Conservation (phyloP, 306 rosid genomes). For the Purshia tridentata region DNA sequence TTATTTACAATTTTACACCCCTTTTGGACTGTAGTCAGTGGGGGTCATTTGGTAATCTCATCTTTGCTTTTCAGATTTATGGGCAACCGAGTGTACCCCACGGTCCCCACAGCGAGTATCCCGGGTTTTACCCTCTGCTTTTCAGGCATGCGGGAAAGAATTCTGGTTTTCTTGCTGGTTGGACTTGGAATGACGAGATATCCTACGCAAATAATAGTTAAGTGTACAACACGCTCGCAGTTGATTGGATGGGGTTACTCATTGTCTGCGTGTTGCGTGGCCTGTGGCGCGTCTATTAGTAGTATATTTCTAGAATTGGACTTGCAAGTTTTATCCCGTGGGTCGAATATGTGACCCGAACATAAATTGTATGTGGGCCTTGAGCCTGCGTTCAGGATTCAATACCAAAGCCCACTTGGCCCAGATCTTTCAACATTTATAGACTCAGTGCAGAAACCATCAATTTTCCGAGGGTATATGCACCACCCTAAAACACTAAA, state of each 20-base stretch:
- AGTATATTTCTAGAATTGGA: background rate
- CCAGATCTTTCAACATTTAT: background rate
- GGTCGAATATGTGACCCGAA: background rate
- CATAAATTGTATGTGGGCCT: constrained; percentile 2
- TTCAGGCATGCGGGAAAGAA: constrained; percentile 31
- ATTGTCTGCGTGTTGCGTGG: background rate
- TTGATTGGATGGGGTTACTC: background rate
- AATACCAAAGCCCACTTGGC: background rate
- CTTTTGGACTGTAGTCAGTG: background rate
- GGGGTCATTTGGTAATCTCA: constrained; percentile 37
- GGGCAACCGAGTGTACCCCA: constrained; percentile 27
- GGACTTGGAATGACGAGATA: background rate
- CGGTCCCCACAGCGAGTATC: background rate
- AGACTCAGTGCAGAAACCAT: too few relatives aligned
- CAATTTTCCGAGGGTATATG: background rate
- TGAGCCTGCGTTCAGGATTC: background rate
- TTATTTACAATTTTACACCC: background rate
- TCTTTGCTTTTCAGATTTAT: background rate
- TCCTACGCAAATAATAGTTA: background rate
- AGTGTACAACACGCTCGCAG: background rate
- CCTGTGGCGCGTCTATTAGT: too few relatives aligned
- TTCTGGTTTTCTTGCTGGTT: constrained; percentile 25
- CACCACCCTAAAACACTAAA: too few relatives aligned
- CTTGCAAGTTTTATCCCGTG: background rate
- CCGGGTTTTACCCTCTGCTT: constrained; percentile 18